phyloP scores from a whole-genome alignment of 2,329 filamentous ascomycete species.

The Colletotrichum chrysophilum region DNA sequence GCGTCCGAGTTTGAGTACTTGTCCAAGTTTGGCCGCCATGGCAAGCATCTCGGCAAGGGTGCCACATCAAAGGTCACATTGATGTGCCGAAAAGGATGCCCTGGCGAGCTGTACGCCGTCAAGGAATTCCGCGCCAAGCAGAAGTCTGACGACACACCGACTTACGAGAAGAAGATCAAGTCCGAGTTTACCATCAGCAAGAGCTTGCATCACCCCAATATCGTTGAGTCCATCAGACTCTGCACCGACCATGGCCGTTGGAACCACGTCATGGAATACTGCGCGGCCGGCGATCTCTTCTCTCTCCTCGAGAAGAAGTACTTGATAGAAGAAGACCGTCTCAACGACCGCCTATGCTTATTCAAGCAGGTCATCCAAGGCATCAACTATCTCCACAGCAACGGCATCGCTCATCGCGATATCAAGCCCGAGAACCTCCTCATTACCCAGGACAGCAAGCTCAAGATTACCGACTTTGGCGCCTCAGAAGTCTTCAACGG shows the following conservation, averaged over 20 bases:
- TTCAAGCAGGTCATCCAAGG: slow-evolving; percentile 91
- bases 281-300: slow-evolving; percentile 81
- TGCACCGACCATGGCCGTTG: slow-evolving; percentile 78
- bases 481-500: slow-evolving; percentile 87
- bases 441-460: slow-evolving; percentile 77
- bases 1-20: slow-evolving; percentile 73
- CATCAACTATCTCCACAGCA: slow-evolving; percentile 79
- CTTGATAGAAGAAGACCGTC: slow-evolving; percentile 67
- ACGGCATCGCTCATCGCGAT: slow-evolving; percentile 89
- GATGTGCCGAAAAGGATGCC: slow-evolving; percentile 74
- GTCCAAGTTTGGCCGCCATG: slow-evolving; percentile 73
- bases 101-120: slow-evolving; percentile 76
- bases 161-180: slow-evolving; percentile 90
- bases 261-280: slow-evolving; percentile 96
- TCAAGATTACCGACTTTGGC: slow-evolving; percentile 93
- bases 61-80: slow-evolving; percentile 83
- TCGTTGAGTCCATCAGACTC: slow-evolving; percentile 79
- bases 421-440: slow-evolving; percentile 90
- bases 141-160: slow-evolving; percentile 69
- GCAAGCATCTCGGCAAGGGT: slow-evolving; percentile 80
- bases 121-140: slow-evolving; percentile 85
- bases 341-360: slow-evolving; percentile 76
- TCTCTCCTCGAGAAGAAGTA: slow-evolving; percentile 74
- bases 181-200: slow-evolving; percentile 90
- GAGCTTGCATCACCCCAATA: slow-evolving; percentile 84